These are phyloP conservation scores for Cryptococcus floricola DNA, from an alignment of 1,284 basidiomycete species.

Conservation along the genomic window DNA sequence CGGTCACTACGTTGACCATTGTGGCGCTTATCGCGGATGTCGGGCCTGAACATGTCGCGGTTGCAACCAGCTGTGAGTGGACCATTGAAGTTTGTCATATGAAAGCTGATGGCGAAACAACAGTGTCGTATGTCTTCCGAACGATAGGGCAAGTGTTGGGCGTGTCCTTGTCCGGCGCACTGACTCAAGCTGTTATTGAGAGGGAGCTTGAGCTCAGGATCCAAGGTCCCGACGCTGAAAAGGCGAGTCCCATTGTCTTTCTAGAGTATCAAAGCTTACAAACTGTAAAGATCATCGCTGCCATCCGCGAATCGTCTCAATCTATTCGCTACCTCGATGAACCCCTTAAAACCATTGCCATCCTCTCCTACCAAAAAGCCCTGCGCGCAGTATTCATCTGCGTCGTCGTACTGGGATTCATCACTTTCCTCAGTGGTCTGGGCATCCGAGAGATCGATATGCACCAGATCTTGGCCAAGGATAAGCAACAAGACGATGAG, in stretches of 20 bases:
- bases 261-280: not conserved
- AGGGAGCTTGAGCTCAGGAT: constrained; percentile 66
- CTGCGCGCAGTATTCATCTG: constrained; percentile 81
- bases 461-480: constrained; percentile 9
- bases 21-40: constrained; percentile 76
- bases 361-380: constrained; percentile 76
- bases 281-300: constrained; percentile 48
- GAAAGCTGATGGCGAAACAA: not conserved
- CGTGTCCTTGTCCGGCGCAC: constrained; percentile 74
- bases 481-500: not conserved
- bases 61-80: constrained; percentile 77
- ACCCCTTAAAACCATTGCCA: constrained; percentile 61
- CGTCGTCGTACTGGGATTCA: constrained; percentile 53
- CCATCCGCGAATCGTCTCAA: constrained; percentile 70
- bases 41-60: constrained; percentile 69
- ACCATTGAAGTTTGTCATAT: not conserved
- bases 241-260: constrained; percentile 54
- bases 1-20: constrained; percentile 39
- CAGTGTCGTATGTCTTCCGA: constrained; percentile 84
- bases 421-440: constrained; percentile 31
- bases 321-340: constrained; percentile 71
- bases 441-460: constrained; percentile 39
- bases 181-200: constrained; percentile 71
- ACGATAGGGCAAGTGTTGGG: constrained; percentile 88
- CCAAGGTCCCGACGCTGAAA: constrained; percentile 63